Evolutionary conservation across 2,329 filamentous ascomycete species (phyloP), one percentile per base, ranked within the genome.

Genomic region (Tricladium varicosporioides): DNA sequence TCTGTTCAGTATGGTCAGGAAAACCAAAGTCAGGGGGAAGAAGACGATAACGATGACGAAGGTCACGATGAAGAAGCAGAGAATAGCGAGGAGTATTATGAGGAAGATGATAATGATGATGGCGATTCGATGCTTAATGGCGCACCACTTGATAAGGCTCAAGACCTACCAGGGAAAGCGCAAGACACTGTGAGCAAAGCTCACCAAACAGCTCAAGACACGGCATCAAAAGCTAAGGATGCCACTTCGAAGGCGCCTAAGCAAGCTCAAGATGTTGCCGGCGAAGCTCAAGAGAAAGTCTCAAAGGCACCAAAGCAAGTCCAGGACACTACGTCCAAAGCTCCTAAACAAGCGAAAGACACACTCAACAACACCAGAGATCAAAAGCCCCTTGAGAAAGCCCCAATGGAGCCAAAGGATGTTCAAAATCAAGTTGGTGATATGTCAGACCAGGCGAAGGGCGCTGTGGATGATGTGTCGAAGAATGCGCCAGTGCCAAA

Each of bases 41-140:
- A 55, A 13, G 57, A 56, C n/a, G 36, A 44, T 9, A 46, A 49
- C 4, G 27, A 49, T 15, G 46, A 50, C 2, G 51, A 46, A 15
- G 43, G 15, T 4, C 14, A 44, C 9, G 53, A 49, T 9, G 27
- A 49, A 5, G 36, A 50, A 4, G 51, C 32, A 5, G 32, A 53
- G 18, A 51, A 60, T 13, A 46, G 19, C 2, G 40, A 50, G 13
- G 43, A 51, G 2, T 55, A 54, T n/a, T 54, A 62, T 51, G 54
- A 48, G 0, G 58, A 61, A n/a, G 55, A 60, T 13, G 53, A 55
- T 22, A 53, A 57, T 14, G 50, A 53, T 11, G 53, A 53, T 5
- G 53, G 55, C 2, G 54, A 50, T 10, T 50, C 46, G n/a, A 51
- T 48, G 14, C 32, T 44, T 1, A 42, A 46, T 5, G 51, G 42